A percentile compares a stretch with the other conserved stretches of the same genome.
phyloP scores from a whole-genome alignment of 441 rosid species.

The Erodium texanum region DNA sequence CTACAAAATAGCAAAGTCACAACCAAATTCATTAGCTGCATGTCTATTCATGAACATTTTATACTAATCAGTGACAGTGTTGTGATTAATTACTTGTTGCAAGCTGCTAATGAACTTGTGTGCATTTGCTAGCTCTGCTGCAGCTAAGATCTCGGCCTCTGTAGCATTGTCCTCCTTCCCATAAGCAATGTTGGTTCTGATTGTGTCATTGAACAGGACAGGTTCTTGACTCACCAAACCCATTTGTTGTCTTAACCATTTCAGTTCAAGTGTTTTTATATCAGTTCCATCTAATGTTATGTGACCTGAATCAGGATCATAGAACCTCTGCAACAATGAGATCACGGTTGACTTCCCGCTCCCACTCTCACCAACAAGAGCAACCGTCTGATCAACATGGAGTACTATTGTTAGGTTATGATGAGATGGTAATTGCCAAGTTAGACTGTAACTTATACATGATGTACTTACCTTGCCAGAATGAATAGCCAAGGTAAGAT shows the following conservation, averaged over 20 bases:
- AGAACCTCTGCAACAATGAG: constrained; percentile 64
- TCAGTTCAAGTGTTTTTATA: constrained; percentile 42
- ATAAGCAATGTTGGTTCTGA: constrained; percentile 63
- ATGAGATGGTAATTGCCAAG: no score
- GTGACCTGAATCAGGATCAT: constrained; percentile 59
- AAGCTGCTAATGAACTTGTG: constrained; percentile 63
- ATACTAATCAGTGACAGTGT: no score
- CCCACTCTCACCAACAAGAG: constrained; percentile 90
- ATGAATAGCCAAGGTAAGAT: constrained; percentile 39
- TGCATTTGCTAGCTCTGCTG: constrained; percentile 66
- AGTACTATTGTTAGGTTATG: no score
- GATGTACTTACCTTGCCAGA: constrained; percentile 65
- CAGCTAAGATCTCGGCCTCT: constrained; percentile 50
- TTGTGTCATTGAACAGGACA: constrained; percentile 59
- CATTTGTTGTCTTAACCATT: constrained; percentile 73
- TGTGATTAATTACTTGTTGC: no score
- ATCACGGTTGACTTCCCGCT: constrained; percentile 69
- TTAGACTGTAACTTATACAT: no score
- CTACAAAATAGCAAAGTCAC: no score
- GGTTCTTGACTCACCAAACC: constrained; percentile 79
- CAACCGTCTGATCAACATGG: constrained; percentile 60
- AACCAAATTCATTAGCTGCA: no score
- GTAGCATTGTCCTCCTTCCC: constrained; percentile 50
- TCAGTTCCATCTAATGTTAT: constrained; percentile 67
- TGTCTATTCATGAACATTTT: background rate